Percentiles rank a stretch among this genome's conserved stretches.
Evolutionary conservation across 805 yeast species (phyloP).

Genomic region (Cyberlindnera veronae): DNA sequence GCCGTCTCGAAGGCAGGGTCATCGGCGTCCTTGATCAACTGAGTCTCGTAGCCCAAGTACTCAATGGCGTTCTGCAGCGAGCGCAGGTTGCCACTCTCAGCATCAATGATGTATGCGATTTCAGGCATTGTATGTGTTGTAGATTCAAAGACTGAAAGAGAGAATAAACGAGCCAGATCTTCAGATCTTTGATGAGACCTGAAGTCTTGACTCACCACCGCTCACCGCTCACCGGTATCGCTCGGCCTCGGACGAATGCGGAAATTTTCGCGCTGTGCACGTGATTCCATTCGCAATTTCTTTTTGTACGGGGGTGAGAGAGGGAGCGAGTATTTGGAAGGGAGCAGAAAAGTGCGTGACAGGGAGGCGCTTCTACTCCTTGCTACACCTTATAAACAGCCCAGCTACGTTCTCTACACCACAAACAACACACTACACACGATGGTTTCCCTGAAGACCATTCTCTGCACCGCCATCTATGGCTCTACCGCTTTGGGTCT

Average conservation of each 20-base stretch:
- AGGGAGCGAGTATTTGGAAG: not conserved
- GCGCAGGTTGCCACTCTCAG: slow-evolving; percentile 90
- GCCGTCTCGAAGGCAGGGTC: slow-evolving; percentile 53
- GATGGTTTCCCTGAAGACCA: slow-evolving; percentile 14
- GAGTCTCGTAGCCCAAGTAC: slow-evolving; percentile 66
- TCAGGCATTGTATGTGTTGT: slow-evolving; percentile 22
- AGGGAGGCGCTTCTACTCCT: not conserved
- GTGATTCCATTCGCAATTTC: too few species aligned
- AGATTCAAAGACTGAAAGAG: not conserved
- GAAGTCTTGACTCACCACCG: not conserved
- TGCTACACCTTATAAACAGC: not conserved
- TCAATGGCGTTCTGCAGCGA: slow-evolving; percentile 86
- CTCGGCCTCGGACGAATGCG: too few species aligned
- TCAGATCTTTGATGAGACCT: not conserved
- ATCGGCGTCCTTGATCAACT: slow-evolving; percentile 52
- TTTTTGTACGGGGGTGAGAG: not conserved
- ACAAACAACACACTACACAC: slow-evolving; percentile 1
- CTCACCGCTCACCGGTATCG: slow-evolving; percentile 1
- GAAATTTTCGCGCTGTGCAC: too few species aligned
- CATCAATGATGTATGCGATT: slow-evolving; percentile 70
- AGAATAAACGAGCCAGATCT: not conserved
- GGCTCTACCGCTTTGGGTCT: slow-evolving; percentile 3
- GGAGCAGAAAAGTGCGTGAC: not conserved
- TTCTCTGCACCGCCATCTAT: slow-evolving; percentile 9
- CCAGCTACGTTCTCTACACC: not conserved